phyloP scores from a whole-genome alignment of 192 early-diverging fungal genomes.

The Podila epicladia region DNA sequence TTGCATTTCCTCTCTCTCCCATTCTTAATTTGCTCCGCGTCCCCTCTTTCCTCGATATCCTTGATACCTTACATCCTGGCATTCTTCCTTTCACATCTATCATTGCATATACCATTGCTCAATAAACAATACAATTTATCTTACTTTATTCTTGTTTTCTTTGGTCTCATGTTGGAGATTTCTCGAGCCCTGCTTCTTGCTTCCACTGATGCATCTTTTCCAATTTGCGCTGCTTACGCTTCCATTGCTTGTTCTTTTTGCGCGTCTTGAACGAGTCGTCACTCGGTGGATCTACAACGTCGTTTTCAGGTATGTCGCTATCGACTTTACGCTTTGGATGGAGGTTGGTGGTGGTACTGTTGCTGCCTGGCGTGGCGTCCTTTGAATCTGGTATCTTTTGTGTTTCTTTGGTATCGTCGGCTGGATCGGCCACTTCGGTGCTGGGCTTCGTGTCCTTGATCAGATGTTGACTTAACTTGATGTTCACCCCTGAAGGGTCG shows the following conservation, averaged over 20 bases:
- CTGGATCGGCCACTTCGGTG: too few species aligned
- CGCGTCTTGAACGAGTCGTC: neutral
- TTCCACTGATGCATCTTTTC: slow-evolving; percentile 3
- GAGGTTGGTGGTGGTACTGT: neutral
- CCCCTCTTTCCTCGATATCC: too few species aligned
- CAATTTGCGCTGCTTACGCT: neutral
- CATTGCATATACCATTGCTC: too few species aligned
- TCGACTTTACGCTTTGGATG: neutral
- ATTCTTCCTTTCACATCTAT: too few species aligned
- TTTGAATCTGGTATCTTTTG: neutral
- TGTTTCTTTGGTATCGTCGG: neutral
- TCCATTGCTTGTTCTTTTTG: neutral
- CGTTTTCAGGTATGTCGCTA: neutral
- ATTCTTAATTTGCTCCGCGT: too few species aligned
- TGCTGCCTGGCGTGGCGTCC: neutral
- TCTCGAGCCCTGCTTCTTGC: neutral
- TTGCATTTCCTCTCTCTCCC: too few species aligned
- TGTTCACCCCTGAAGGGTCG: too few species aligned
- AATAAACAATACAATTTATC: too few species aligned
- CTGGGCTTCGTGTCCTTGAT: too few species aligned
- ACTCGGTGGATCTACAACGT: neutral
- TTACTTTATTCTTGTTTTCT: neutral
- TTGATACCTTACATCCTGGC: too few species aligned
- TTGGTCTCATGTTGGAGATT: neutral
- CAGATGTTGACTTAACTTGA: too few species aligned